Evolutionary conservation across 2,329 filamentous ascomycete genomes (phyloP), one percentile per base, ranked within the genome.

Genomic region (Xylaria arbuscula): DNA sequence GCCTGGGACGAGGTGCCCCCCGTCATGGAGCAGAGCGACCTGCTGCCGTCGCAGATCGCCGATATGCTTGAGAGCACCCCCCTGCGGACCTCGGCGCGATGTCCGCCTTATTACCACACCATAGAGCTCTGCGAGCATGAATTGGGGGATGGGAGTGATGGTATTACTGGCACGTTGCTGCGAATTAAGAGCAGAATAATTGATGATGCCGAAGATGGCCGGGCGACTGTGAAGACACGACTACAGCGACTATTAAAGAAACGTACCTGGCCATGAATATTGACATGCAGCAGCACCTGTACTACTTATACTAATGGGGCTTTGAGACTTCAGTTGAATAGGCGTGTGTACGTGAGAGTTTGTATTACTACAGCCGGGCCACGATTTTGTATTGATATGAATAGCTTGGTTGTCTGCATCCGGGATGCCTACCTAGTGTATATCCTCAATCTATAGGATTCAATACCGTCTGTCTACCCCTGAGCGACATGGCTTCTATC

Each of bases 41-140:
- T 74, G 13, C 64, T 75, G 5, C 73, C 73, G 1, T 73, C 72
- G 2, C 64, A 71, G 22, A 66, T 74, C 11, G 70, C 71, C 13
- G 64, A 72, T 13, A 72, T 73, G 11, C 45, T 74, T 13, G 62
- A 73, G 28, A 60, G 45, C 24, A 34, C 69, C 2, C 72, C 65
- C 2, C 47, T 70, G 19, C 67, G 72, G 38, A 71, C 67, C 4
- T 70, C 70, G 3, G 67, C 70, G 11, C 36, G 57, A 2, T 74
- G 70, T 32, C 66, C 62, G 1, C 69, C 68, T 0, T 75, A 64
- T 48, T 22, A 61, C 32, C 72, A 75, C 40, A 72, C 70, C 2
- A 61, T 75, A 1, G 65, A 72, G 22, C 63, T 72, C 45, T 68
- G 68, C n/a, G 71, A 72, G 54, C 51, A 60, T 11, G 68, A 67